Evolutionary conservation across 2,329 filamentous ascomycete species (phyloP).

Genomic region (Penicillium sp.): DNA sequence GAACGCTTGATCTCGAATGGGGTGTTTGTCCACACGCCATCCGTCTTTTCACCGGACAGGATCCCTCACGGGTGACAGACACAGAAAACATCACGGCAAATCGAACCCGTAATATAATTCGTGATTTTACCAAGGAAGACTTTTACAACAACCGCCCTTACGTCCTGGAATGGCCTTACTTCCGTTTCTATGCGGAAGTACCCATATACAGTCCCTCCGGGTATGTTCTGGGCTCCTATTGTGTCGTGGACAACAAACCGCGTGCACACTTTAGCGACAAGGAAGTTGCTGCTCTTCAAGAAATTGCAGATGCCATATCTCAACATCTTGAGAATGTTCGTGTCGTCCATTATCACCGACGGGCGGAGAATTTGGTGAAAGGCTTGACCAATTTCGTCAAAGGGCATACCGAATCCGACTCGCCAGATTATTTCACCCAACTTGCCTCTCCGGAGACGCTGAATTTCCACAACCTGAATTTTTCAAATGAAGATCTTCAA

Average conservation of each 20-base stretch:
- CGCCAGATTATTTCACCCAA: slow-evolving; percentile 13
- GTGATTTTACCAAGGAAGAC: slow-evolving; percentile 38
- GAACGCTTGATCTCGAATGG: slow-evolving; percentile 23
- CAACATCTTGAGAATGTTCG: slow-evolving; percentile 59
- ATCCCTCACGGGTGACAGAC: slow-evolving; percentile 14
- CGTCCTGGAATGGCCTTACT: slow-evolving; percentile 30
- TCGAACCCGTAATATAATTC: slow-evolving; percentile 35
- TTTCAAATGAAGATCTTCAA: not conserved
- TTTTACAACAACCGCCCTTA: slow-evolving; percentile 35
- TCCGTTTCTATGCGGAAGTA: slow-evolving; percentile 58
- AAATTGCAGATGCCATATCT: slow-evolving; percentile 56
- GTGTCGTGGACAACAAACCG: slow-evolving; percentile 58
- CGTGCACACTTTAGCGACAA: slow-evolving; percentile 42
- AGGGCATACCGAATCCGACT: slow-evolving; percentile 30
- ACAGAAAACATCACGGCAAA: slow-evolving; percentile 27
- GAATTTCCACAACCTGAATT: slow-evolving; percentile 1
- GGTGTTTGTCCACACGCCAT: slow-evolving; percentile 24
- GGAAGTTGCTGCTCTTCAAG: slow-evolving; percentile 49
- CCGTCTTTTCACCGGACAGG: slow-evolving; percentile 22
- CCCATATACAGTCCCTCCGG: slow-evolving; percentile 57
- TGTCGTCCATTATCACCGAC: slow-evolving; percentile 53
- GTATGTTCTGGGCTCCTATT: slow-evolving; percentile 58
- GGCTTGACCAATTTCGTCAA: slow-evolving; percentile 54
- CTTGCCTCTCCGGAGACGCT: not conserved
- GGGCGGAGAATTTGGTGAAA: slow-evolving; percentile 57